Percentiles rank a stretch among this genome's conserved stretches.
These are phyloP conservation scores for Setaria italica DNA, from an alignment of 202 grass and related monocot genomes.

Conservation along the genomic window DNA sequence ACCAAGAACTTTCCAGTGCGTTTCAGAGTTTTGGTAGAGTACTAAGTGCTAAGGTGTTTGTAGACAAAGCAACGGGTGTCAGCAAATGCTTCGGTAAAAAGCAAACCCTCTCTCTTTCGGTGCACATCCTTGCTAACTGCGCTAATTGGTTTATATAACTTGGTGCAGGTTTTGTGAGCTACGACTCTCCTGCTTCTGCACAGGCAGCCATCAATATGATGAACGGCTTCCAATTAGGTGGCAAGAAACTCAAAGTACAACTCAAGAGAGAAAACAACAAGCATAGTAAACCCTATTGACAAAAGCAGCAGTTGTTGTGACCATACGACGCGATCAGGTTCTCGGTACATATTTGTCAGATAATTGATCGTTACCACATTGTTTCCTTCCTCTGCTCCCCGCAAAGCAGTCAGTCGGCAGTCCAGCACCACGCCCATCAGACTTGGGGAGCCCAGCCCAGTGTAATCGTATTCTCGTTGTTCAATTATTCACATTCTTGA, in stretches of 20 bases:
- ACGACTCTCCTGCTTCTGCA: constrained; percentile 77
- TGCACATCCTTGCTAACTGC: background rate
- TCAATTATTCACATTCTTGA: constrained; percentile 72
- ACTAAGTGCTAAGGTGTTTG: constrained; percentile 98
- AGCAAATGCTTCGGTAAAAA: constrained; percentile 97
- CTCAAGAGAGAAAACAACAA: constrained; percentile 94
- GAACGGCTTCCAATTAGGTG: constrained; percentile 89
- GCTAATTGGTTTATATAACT: background rate
- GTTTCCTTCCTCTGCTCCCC: constrained; percentile 58
- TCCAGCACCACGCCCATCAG: background rate
- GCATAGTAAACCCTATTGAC: constrained; percentile 82
- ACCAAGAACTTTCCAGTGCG: constrained; percentile 85
- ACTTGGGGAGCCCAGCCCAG: constrained; percentile 41
- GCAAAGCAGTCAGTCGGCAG: background rate
- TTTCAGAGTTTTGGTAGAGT: constrained; percentile 92
- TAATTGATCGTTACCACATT: constrained; percentile 65
- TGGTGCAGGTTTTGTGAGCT: constrained; percentile 92
- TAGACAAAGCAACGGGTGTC: constrained; percentile 93
- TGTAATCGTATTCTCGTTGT: constrained; percentile 60
- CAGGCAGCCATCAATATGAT: constrained; percentile 81
- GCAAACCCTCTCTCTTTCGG: background rate
- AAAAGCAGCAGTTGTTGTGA: constrained; percentile 20
- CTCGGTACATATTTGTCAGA: constrained; percentile 75
- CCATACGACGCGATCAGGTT: constrained; percentile 24
- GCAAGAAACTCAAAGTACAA: constrained; percentile 98